These are phyloP conservation scores for Penicillium sp. DNA, from an alignment of 2,329 filamentous ascomycete genomes.

Conservation along the genomic window DNA sequence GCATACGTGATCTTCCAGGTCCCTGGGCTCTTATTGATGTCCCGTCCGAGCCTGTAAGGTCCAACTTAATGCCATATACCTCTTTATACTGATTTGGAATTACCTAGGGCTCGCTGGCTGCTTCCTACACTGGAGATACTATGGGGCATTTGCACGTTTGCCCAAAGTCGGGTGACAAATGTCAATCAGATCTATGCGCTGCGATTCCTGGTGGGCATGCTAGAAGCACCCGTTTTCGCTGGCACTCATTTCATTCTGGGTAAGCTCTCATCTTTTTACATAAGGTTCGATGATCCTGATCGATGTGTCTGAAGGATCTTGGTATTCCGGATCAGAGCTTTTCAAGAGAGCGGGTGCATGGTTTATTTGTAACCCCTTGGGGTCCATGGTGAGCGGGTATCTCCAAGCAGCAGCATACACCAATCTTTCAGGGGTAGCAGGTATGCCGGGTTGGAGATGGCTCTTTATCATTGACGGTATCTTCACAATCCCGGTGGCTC, in stretches of 20 bases:
- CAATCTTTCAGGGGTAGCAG: slow-evolving; percentile 54
- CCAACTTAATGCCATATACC: not conserved
- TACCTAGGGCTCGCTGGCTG: slow-evolving; percentile 31
- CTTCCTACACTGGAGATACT: slow-evolving; percentile 37
- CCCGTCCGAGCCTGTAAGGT: slow-evolving; percentile 33
- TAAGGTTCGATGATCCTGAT: not conserved
- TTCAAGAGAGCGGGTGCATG: slow-evolving; percentile 62
- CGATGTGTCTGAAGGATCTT: slow-evolving; percentile 30
- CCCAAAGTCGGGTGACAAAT: slow-evolving; percentile 36
- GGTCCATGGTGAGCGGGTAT: slow-evolving; percentile 63
- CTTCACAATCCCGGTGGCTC: slow-evolving; percentile 60
- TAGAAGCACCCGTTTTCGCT: slow-evolving; percentile 38
- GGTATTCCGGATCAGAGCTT: slow-evolving; percentile 50
- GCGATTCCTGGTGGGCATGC: slow-evolving; percentile 39
- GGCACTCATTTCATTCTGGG: slow-evolving; percentile 39
- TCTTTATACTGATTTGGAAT: not conserved
- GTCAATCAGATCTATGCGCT: slow-evolving; percentile 39
- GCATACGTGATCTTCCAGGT: slow-evolving; percentile 39
- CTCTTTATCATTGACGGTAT: slow-evolving; percentile 63
- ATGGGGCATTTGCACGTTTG: slow-evolving; percentile 42
- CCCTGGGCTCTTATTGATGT: slow-evolving; percentile 34
- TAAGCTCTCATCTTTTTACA: slow-evolving; percentile 5
- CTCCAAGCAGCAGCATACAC: slow-evolving; percentile 60
- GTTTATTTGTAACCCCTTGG: slow-evolving; percentile 57
- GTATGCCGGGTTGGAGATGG: slow-evolving; percentile 59